Evolutionary conservation across 2,329 filamentous ascomycete genomes (phyloP).

Genomic region (Xylariaceae sp.): DNA sequence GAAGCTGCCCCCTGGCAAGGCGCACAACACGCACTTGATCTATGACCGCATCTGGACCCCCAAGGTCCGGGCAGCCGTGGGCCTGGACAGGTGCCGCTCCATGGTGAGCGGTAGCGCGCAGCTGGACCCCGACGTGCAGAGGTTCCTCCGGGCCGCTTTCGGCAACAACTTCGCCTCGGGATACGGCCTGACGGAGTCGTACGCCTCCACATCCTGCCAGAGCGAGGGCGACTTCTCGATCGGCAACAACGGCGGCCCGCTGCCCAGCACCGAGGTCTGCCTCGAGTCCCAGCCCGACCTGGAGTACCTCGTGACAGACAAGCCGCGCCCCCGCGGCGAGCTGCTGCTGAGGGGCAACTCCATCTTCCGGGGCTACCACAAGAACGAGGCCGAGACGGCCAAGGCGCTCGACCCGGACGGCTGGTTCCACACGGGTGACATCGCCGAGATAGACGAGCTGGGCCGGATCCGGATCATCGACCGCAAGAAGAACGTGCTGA

Average conservation of each 20-base stretch:
- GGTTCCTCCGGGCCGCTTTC: constrained; percentile 81
- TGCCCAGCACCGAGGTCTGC: constrained; percentile 66
- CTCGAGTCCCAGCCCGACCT: constrained; percentile 86
- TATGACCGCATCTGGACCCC: constrained; percentile 87
- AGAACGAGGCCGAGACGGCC: constrained; percentile 79
- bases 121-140: constrained; percentile 79
- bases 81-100: constrained; percentile 64
- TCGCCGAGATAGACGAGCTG: constrained; percentile 75
- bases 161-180: constrained; percentile 77
- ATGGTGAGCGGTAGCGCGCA: constrained; percentile 90
- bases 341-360: constrained; percentile 75
- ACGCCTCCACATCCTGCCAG: constrained; percentile 71
- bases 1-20: constrained; percentile 63
- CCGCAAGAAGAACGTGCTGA: constrained; percentile 98
- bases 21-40: constrained; percentile 71
- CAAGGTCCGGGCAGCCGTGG: constrained; percentile 79
- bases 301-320: constrained; percentile 84
- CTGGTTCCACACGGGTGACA: constrained; percentile 97
- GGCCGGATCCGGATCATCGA: constrained; percentile 93
- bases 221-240: constrained; percentile 62
- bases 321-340: constrained; percentile 85
- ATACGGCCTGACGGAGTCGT: constrained; percentile 91
- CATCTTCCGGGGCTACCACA: constrained; percentile 83
- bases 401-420: constrained; percentile 81
- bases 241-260: constrained; percentile 76